These are phyloP conservation scores for Samsoniella hepiali DNA, from an alignment of 2,329 filamentous ascomycete genomes.

Conservation along the genomic window DNA sequence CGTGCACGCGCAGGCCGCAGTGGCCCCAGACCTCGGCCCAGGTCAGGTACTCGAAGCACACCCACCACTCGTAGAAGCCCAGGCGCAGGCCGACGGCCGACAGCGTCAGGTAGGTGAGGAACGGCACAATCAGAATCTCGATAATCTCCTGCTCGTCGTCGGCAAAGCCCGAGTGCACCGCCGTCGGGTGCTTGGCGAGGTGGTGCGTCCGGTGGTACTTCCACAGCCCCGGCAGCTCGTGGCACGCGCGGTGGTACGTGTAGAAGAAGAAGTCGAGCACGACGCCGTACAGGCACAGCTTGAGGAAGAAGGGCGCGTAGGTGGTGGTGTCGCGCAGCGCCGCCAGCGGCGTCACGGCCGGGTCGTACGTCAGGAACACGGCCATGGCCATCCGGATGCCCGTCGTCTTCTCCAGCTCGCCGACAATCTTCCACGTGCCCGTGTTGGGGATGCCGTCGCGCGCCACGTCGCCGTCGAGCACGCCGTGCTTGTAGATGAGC, in stretches of 20 bases:
- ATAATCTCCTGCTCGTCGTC: conserved; percentile 42
- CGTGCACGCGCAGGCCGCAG: conserved; percentile 36
- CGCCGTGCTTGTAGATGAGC: conserved; percentile 31
- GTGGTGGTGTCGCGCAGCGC: conserved; percentile 13
- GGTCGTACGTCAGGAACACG: conserved; percentile 26
- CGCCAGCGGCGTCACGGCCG: conserved; percentile 8
- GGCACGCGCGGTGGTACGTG: conserved; percentile 41
- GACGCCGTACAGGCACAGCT: conserved; percentile 34
- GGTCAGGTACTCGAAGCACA: conserved; percentile 42
- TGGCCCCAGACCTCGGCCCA: conserved; percentile 40
- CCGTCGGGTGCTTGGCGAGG: conserved; percentile 41
- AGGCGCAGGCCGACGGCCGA: conserved; percentile 36
- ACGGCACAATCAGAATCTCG: conserved; percentile 39
- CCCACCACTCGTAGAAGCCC: conserved; percentile 46
- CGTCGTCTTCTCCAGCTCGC: conserved; percentile 25
- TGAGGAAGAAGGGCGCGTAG: conserved; percentile 29
- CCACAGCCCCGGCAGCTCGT: conserved; percentile 38
- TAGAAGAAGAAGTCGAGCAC: conserved; percentile 42
- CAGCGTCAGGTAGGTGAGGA: conserved; percentile 37
- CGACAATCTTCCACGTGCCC: conserved; percentile 25
- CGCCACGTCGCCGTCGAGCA: conserved; percentile 28
- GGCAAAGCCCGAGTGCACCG: conserved; percentile 39
- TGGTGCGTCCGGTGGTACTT: conserved; percentile 41
- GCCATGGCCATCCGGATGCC: conserved; percentile 25
- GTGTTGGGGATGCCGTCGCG: conserved; percentile 35